These are phyloP conservation scores for Microthlaspi erraticum DNA, from an alignment of 345 rosid species.

Conservation along the genomic window DNA sequence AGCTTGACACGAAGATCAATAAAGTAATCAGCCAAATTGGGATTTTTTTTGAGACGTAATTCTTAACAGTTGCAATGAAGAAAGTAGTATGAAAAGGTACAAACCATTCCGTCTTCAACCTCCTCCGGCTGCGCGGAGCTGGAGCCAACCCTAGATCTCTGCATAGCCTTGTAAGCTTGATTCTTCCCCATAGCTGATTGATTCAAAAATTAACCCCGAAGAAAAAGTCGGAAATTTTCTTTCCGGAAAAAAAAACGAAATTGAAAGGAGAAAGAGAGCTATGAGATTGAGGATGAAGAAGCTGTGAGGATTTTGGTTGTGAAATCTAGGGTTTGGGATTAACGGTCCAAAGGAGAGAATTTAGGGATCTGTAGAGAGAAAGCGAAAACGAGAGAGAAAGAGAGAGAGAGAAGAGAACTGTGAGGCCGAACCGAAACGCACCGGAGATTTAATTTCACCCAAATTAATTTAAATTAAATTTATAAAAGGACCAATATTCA, in stretches of 20 bases:
- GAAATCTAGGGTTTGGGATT: slow-evolving; percentile 29
- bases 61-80: background rate
- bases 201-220: slow-evolving; percentile 6
- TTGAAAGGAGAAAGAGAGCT: slow-evolving; percentile 1
- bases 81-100: slow-evolving; percentile 74
- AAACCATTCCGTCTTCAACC: slow-evolving; percentile 99
- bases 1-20: slow-evolving; percentile 9
- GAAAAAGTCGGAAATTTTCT: slow-evolving; percentile 9
- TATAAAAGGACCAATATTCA: slow-evolving; percentile 13
- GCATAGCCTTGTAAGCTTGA: slow-evolving; percentile 99
- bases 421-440: slow-evolving; percentile 30
- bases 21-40: slow-evolving; percentile 18
- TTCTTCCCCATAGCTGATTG: slow-evolving; percentile 85
- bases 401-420: slow-evolving; percentile 16
- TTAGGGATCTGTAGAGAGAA: slow-evolving; percentile 38
- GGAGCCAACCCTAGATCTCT: slow-evolving; percentile 87
- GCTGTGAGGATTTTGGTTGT: background rate
- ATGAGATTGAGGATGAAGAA: slow-evolving; percentile 18
- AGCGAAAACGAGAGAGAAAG: background rate
- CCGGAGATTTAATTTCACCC: slow-evolving; percentile 9
- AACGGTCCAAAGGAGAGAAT: slow-evolving; percentile 35
- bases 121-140: slow-evolving; percentile 84
- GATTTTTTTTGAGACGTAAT: background rate
- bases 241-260: background rate
- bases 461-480: background rate